Evolutionary conservation across 2,329 filamentous ascomycete species (phyloP).

Genomic region (Diaporthe aspalathi): DNA sequence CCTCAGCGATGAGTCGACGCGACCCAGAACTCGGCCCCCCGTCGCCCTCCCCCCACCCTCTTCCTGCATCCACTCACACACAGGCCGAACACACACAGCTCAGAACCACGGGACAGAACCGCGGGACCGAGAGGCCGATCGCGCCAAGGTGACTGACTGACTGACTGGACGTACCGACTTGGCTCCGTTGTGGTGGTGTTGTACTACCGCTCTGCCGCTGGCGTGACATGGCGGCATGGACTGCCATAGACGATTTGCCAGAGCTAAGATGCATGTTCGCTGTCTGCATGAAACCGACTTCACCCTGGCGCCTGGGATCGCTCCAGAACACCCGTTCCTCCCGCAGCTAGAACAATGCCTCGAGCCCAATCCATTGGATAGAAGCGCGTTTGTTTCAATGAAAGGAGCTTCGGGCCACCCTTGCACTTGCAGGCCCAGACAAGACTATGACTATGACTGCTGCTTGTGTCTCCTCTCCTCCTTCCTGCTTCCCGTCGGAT

Average conservation of each 20-base stretch:
- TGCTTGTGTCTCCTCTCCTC: constrained; percentile 15
- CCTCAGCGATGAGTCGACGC: constrained; percentile 30
- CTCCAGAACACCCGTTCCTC: constrained; percentile 31
- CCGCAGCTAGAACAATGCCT: constrained; percentile 18
- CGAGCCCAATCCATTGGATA: constrained; percentile 32
- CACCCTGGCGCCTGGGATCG: constrained; percentile 31
- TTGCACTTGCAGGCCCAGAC: constrained; percentile 4
- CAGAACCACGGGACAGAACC: constrained; percentile 1
- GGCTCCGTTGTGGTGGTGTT: neutral
- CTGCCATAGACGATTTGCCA: constrained; percentile 23
- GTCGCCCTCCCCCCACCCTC: constrained; percentile 25
- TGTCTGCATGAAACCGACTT: constrained; percentile 33
- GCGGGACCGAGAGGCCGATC: constrained; percentile 10
- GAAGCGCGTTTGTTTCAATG: constrained; percentile 25
- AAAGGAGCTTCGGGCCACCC: constrained; percentile 26
- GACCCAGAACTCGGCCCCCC: constrained; percentile 29
- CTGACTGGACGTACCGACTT: too few relatives aligned
- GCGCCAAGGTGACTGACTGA: constrained; percentile 25
- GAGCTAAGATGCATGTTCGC: constrained; percentile 32
- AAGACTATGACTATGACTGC: constrained; percentile 8
- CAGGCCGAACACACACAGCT: neutral
- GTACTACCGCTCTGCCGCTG: constrained; percentile 4
- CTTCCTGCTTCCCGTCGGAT: constrained; percentile 4
- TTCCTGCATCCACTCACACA: constrained; percentile 15
- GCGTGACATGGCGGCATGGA: constrained; percentile 12